These are phyloP conservation scores for Jacaranda mimosifolia DNA, from an alignment of 257 asterid genomes.

Conservation along the genomic window DNA sequence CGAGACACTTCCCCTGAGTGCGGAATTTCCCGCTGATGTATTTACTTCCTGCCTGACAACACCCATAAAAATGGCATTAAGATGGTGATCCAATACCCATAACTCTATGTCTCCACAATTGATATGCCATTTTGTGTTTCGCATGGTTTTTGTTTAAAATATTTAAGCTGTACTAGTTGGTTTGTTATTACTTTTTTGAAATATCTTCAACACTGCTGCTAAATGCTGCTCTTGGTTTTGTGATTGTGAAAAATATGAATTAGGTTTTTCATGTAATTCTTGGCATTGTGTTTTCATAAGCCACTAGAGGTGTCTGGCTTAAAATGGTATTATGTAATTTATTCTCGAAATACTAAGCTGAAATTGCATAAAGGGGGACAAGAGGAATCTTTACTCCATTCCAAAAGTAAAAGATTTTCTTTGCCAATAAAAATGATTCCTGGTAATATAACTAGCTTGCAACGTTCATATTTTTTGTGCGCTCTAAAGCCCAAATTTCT, in stretches of 20 bases:
- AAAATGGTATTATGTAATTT: not conserved
- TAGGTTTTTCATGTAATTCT: not conserved
- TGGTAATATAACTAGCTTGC: not conserved
- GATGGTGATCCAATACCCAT: slow-evolving; percentile 68
- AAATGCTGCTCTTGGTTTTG: slow-evolving; percentile 24
- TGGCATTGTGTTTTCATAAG: slow-evolving; percentile 3
- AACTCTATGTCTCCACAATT: slow-evolving; percentile 28
- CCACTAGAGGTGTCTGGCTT: not conserved
- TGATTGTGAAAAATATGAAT: slow-evolving; percentile 13
- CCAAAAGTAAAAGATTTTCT: slow-evolving; percentile 1
- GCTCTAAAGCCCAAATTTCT: not conserved
- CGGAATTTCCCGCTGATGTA: slow-evolving; percentile 95
- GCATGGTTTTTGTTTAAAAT: not conserved
- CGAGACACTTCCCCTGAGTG: slow-evolving; percentile 97
- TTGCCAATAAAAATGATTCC: slow-evolving; percentile 11
- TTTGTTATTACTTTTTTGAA: not conserved
- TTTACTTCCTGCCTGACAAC: slow-evolving; percentile 98
- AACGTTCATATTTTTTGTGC: slow-evolving; percentile 4
- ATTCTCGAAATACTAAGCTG: not conserved
- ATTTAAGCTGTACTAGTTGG: slow-evolving; percentile 4
- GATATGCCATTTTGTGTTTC: slow-evolving; percentile 35
- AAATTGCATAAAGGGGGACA: not conserved
- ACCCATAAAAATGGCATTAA: slow-evolving; percentile 95
- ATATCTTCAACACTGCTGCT: slow-evolving; percentile 16
- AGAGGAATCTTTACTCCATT: not conserved